Evolutionary conservation across 441 rosid genomes (phyloP).

Genomic region (Pelargonium cotyledonis): DNA sequence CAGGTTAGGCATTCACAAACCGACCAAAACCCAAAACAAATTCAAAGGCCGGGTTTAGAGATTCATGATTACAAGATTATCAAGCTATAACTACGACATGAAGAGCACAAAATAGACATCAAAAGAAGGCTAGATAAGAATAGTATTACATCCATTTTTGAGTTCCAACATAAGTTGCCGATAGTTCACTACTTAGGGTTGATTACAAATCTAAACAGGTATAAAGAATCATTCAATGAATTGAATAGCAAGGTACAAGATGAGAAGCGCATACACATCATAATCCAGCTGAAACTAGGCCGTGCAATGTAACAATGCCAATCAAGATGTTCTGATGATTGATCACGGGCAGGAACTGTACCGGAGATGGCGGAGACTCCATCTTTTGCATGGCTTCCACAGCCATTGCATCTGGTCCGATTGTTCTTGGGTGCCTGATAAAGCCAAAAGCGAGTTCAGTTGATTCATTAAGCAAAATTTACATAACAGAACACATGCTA

Average conservation of each 20-base stretch:
- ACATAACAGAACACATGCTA: no score
- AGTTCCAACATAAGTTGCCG: no score
- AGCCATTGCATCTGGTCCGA: constrained; percentile 80
- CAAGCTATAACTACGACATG: no score
- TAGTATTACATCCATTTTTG: no score
- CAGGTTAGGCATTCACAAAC: no score
- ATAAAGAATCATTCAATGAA: background rate
- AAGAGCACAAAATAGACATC: no score
- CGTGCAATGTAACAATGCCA: constrained; percentile 86
- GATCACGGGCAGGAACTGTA: constrained; percentile 80
- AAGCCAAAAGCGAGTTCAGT: background rate
- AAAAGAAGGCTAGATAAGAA: no score
- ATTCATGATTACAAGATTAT: no score
- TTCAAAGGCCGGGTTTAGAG: no score
- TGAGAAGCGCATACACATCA: constrained; percentile 23
- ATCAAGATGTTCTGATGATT: constrained; percentile 50
- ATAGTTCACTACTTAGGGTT: no score
- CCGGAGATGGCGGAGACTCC: constrained; percentile 95
- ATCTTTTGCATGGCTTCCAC: constrained; percentile 94
- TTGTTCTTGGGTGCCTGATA: constrained; percentile 78
- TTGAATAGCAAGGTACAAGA: background rate
- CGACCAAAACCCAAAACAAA: no score
- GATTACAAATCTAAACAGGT: constrained; percentile 10
- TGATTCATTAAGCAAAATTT: no score
- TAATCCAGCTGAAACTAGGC: constrained; percentile 86